Conservation (phyloP, 2,329 filamentous ascomycete genomes). For the Fusarium sp. region DNA sequence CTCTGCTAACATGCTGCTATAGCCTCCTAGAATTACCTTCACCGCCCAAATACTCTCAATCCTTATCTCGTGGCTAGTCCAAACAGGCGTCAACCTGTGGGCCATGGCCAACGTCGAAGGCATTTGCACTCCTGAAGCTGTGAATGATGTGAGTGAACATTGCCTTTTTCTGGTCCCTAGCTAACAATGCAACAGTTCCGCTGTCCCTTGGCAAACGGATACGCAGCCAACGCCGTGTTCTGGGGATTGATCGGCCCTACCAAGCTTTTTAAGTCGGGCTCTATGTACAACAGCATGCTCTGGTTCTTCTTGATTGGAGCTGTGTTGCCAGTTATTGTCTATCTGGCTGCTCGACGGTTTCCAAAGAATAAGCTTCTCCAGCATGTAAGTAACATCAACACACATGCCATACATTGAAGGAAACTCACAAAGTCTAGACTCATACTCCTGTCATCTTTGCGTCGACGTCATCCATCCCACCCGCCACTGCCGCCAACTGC, state of each 20-base stretch:
- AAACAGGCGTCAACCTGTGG: slow-evolving; percentile 53
- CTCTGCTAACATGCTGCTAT: not conserved
- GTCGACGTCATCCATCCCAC: slow-evolving; percentile 20
- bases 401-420: not conserved
- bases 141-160: not conserved
- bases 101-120: not conserved
- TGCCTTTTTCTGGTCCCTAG: not conserved
- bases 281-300: slow-evolving; percentile 19
- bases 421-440: not conserved
- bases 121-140: not conserved
- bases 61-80: slow-evolving; percentile 39
- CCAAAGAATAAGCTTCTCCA: slow-evolving; percentile 3
- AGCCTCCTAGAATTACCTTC: slow-evolving; percentile 57
- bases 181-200: slow-evolving; percentile 47
- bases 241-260: slow-evolving; percentile 63
- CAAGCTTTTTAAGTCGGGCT: slow-evolving; percentile 38
- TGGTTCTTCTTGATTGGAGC: slow-evolving; percentile 22
- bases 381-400: not conserved
- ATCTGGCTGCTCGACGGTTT: slow-evolving; percentile 1
- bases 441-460: slow-evolving; percentile 29
- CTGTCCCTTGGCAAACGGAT: slow-evolving; percentile 48
- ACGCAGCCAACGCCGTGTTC: slow-evolving; percentile 52
- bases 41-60: slow-evolving; percentile 58
- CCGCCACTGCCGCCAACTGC: slow-evolving; percentile 20
- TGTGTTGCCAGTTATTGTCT: slow-evolving; percentile 10